Evolutionary conservation across 2,329 filamentous ascomycete species (phyloP).

Genomic region (Fusarium liriodendri): DNA sequence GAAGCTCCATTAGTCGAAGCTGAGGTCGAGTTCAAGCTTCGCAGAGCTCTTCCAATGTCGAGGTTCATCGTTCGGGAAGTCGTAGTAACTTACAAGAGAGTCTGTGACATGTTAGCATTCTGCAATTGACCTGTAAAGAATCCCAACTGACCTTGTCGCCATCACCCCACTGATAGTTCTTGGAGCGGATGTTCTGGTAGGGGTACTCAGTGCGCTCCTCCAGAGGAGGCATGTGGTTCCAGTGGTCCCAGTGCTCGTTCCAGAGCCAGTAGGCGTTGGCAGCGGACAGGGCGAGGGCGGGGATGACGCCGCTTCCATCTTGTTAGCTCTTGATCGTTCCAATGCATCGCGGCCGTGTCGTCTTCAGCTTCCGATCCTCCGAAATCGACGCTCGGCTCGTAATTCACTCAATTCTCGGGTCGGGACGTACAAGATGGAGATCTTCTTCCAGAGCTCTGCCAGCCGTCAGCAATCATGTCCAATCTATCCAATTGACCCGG

Average conservation of each 20-base stretch:
- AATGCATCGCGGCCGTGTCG: conserved; percentile 10
- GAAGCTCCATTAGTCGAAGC: background rate
- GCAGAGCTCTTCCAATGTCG: conserved; percentile 10
- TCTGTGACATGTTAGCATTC: conserved; percentile 57
- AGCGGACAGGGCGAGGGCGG: conserved; percentile 75
- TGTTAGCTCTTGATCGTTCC: conserved; percentile 35
- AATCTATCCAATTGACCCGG: conserved; percentile 35
- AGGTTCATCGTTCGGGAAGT: background rate
- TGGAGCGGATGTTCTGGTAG: conserved; percentile 97
- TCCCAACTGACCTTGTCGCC: conserved; percentile 82
- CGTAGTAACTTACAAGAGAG: conserved; percentile 57
- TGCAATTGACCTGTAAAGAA: background rate
- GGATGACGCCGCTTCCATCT: conserved; percentile 74
- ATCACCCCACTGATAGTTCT: conserved; percentile 95
- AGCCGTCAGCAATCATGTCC: conserved; percentile 47
- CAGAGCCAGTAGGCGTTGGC: conserved; percentile 92
- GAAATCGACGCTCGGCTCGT: conserved; percentile 23
- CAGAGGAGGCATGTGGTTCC: conserved; percentile 83
- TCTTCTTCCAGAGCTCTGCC: conserved; percentile 92
- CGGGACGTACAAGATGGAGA: conserved; percentile 88
- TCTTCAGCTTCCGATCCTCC: conserved; percentile 28
- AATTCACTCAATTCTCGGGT: conserved; percentile 43
- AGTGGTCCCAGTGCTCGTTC: conserved; percentile 98
- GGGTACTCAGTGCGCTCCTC: conserved; percentile 94
- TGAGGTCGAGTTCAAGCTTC: conserved; percentile 10